Evolutionary conservation across 805 yeast species (phyloP).

Genomic region (Saturnispora serradocipensis): DNA sequence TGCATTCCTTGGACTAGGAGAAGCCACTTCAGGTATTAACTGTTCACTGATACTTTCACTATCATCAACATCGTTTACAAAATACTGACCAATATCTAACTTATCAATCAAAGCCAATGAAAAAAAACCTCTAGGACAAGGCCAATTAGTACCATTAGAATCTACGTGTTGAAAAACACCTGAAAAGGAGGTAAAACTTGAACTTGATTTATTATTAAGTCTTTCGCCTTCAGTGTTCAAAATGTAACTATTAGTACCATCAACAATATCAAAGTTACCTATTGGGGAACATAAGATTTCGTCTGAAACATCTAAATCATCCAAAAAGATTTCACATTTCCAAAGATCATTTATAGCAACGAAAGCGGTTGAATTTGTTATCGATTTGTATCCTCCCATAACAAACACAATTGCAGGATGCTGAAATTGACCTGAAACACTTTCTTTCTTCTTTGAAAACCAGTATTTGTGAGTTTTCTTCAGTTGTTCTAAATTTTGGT

Average conservation of each 20-base stretch:
- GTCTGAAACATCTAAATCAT: constrained; percentile 26
- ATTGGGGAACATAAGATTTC: constrained; percentile 25
- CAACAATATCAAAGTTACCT: constrained; percentile 21
- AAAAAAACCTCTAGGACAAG: constrained; percentile 25
- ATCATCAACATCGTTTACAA: not conserved
- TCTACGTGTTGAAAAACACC: constrained; percentile 20
- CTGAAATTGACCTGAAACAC: not conserved
- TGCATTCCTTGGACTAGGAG: constrained; percentile 2
- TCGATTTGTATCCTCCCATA: constrained; percentile 39
- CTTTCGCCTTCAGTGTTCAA: constrained; percentile 15
- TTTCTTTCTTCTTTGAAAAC: not conserved
- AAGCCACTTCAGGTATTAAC: not conserved
- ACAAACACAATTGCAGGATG: constrained; percentile 31
- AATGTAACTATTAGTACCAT: constrained; percentile 15
- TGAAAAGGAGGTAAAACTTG: constrained; percentile 10
- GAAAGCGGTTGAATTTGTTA: constrained; percentile 23
- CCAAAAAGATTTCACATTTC: constrained; percentile 27
- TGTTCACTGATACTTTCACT: not conserved
- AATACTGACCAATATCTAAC: constrained; percentile 4
- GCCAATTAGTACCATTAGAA: constrained; percentile 20
- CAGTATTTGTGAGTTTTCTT: not conserved
- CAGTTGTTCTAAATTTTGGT: not conserved
- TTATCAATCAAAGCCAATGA: constrained; percentile 19
- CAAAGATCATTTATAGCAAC: constrained; percentile 28
- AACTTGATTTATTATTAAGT: constrained; percentile 5